phyloP scores from a whole-genome alignment of 306 rosid genomes.

The Lupinus albus region DNA sequence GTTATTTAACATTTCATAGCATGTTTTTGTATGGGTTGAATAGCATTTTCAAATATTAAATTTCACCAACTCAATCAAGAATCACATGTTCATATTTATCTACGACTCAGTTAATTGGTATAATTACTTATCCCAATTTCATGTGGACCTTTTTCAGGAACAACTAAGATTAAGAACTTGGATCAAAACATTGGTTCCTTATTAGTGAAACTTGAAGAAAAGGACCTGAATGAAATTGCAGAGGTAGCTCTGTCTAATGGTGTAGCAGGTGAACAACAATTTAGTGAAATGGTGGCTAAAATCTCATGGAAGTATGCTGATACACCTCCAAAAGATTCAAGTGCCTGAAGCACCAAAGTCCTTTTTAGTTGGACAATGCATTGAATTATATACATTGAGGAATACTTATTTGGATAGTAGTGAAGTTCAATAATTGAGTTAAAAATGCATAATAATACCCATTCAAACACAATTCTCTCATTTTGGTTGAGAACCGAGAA shows the following conservation, averaged over 20 bases:
- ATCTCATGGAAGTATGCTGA: slow-evolving; percentile 45
- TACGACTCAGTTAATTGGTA: neutral
- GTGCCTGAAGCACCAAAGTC: slow-evolving; percentile 22
- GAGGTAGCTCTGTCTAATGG: slow-evolving; percentile 54
- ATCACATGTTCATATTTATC: neutral
- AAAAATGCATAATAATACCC: neutral
- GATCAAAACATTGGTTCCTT: slow-evolving; percentile 61
- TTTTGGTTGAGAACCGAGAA: too few species aligned
- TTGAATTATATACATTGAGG: neutral
- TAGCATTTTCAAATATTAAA: neutral
- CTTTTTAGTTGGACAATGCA: slow-evolving; percentile 35
- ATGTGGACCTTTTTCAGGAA: slow-evolving; percentile 47
- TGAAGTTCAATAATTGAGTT: neutral
- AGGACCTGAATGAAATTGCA: slow-evolving; percentile 52
- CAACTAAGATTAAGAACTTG: slow-evolving; percentile 69
- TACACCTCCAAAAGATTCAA: slow-evolving; percentile 47
- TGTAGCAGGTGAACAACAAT: slow-evolving; percentile 53
- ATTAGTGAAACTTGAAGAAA: slow-evolving; percentile 50
- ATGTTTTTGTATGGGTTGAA: neutral
- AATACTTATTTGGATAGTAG: neutral
- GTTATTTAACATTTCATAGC: neutral
- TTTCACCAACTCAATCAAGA: neutral
- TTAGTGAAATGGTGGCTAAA: neutral
- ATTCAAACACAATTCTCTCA: too few species aligned
- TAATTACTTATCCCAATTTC: neutral